Conservation (phyloP, 495 filamentous ascomycete species). For the Annulohypoxylon maeteangense region DNA sequence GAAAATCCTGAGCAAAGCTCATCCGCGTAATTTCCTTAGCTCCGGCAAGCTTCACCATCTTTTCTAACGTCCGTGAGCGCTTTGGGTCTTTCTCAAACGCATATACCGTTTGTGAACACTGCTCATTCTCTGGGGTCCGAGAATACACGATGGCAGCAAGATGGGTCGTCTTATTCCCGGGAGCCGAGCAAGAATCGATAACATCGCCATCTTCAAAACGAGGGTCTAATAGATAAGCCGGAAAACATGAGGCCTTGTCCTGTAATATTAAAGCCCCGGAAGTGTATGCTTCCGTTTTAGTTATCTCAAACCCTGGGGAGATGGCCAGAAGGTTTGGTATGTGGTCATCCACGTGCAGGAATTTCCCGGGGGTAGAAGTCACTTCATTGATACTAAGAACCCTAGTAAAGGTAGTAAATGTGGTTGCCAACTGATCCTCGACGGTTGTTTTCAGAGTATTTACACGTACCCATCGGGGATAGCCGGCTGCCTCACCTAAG, state of each 20-base stretch:
- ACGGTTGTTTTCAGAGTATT: conserved; percentile 80
- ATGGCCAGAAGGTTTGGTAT: conserved; percentile 86
- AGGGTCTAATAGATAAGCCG: conserved; percentile 82
- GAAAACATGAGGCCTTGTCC: conserved; percentile 97
- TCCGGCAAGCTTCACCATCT: conserved; percentile 83
- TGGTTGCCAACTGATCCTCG: conserved; percentile 72
- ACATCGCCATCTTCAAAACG: conserved; percentile 71
- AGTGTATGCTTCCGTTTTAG: conserved; percentile 74
- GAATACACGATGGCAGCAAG: conserved; percentile 75
- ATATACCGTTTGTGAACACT: conserved; percentile 58
- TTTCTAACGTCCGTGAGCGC: conserved; percentile 76
- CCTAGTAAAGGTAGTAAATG: conserved; percentile 68
- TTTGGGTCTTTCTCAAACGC: conserved; percentile 76
- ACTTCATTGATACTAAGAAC: conserved; percentile 60
- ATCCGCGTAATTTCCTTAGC: conserved; percentile 71
- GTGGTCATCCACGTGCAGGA: conserved; percentile 73
- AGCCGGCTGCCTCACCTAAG: conserved; percentile 43
- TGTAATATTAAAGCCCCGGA: conserved; percentile 86
- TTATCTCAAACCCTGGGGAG: conserved; percentile 73
- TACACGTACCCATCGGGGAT: conserved; percentile 90
- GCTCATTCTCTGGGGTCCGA: conserved; percentile 39
- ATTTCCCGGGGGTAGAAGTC: conserved; percentile 45
- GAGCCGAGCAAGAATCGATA: conserved; percentile 91
- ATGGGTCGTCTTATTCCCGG: conserved; percentile 98
- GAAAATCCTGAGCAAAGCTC: conserved; percentile 78